These are phyloP conservation scores for Crithidia expoeki DNA, from an alignment of 208 protist genomes.

Conservation along the genomic window DNA sequence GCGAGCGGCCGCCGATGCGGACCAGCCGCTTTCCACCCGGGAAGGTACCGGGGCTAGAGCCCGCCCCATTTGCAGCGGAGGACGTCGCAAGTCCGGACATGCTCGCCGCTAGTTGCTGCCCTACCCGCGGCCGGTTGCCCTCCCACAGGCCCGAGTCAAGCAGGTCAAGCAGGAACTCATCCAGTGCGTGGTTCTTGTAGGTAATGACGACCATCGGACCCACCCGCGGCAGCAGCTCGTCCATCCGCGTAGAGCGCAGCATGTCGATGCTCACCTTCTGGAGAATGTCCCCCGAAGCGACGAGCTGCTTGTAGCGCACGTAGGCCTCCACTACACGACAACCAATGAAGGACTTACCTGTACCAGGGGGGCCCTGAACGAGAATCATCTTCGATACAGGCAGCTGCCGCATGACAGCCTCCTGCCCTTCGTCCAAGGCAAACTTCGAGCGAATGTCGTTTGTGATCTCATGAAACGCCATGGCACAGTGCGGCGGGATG, in stretches of 20 bases:
- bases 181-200: constrained; percentile 96
- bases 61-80: not conserved
- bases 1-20: constrained; percentile 87
- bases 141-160: constrained; percentile 78
- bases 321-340: constrained; percentile 90
- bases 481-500: constrained; percentile 82
- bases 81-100: constrained; percentile 11
- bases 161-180: constrained; percentile 91
- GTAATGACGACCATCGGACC: constrained; percentile 93
- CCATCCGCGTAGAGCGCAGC: constrained; percentile 48
- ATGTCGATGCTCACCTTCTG: constrained; percentile 82
- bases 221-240: constrained; percentile 70
- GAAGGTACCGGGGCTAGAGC: constrained; percentile 50
- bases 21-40: constrained; percentile 77
- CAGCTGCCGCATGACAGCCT: constrained; percentile 71
- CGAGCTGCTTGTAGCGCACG: constrained; percentile 88
- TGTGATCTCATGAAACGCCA: constrained; percentile 77
- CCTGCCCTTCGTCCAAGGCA: constrained; percentile 79
- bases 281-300: constrained; percentile 87
- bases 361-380: constrained; percentile 94
- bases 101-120: constrained; percentile 25
- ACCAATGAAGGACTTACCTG: constrained; percentile 96
- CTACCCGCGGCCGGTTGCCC: constrained; percentile 47
- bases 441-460: constrained; percentile 61
- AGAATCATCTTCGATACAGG: constrained; percentile 77